A percentile compares a stretch with the other conserved stretches of the same genome.
Evolutionary conservation across 2,329 filamentous ascomycete genomes (phyloP).

Genomic region (Penicillium sp.): DNA sequence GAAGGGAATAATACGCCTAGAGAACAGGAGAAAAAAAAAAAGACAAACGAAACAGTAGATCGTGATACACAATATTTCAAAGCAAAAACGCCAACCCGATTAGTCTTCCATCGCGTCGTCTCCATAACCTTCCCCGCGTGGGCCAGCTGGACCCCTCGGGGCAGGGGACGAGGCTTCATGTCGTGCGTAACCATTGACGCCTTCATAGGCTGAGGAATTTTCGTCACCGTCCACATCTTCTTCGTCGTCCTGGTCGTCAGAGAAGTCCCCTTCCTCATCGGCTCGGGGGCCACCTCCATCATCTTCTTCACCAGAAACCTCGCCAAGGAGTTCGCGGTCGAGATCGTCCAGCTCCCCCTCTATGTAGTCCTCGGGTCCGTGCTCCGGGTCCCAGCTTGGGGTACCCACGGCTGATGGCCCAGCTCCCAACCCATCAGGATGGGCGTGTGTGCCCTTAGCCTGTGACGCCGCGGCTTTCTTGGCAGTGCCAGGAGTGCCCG

Average conservation of each 20-base stretch:
- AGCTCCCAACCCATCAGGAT: slow-evolving; percentile 17
- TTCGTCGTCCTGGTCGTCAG: slow-evolving; percentile 36
- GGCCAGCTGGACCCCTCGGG: slow-evolving; percentile 16
- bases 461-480: slow-evolving; percentile 26
- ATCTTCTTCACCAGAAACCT: slow-evolving; percentile 38
- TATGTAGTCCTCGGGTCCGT: slow-evolving; percentile 25
- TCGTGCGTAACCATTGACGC: slow-evolving; percentile 32
- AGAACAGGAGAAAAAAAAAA: background rate
- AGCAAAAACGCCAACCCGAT: slow-evolving; percentile 1
- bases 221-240: slow-evolving; percentile 28
- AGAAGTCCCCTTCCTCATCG: slow-evolving; percentile 30
- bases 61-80: slow-evolving; percentile 9
- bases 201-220: slow-evolving; percentile 33
- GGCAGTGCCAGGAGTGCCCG: slow-evolving; percentile 16
- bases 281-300: slow-evolving; percentile 18
- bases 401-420: slow-evolving; percentile 20
- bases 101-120: slow-evolving; percentile 33
- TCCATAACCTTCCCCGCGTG: slow-evolving; percentile 22
- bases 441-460: slow-evolving; percentile 26
- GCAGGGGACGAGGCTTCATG: slow-evolving; percentile 33
- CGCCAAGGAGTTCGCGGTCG: slow-evolving; percentile 39
- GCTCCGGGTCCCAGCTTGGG: slow-evolving; percentile 24
- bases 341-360: slow-evolving; percentile 39
- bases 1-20: background rate
- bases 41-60: slow-evolving; percentile 9